Evolutionary conservation across 75 land plant species (phyloP), one percentile per base, ranked within the genome.

Genomic region (Chamaecyparis obtusa): DNA sequence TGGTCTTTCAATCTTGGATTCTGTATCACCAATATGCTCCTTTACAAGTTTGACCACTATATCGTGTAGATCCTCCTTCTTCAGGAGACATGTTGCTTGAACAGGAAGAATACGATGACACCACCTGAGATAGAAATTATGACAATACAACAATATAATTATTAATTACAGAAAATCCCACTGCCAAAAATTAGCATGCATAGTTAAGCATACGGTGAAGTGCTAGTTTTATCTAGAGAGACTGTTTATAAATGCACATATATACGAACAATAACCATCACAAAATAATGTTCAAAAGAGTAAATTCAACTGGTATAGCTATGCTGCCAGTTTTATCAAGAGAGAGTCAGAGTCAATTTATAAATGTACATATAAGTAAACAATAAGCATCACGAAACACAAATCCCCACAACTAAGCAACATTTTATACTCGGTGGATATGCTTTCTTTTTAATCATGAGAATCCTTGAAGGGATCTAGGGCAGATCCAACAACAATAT

Each of bases 91-190:
- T 35, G 98, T 96, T 79, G 94, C 93, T 85, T 95, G 98, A 76
- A 96, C 89, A 64, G 98, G 98, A 85, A 95, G 91, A 56, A 96
- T 95, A 41, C 95, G 93, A 86, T 95, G 94, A 84, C 97, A 96
- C 98, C 98, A 96, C 19, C 98, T 96, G 93, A 87, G 85, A 69
- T 46, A 83, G 83, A 41, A 72, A 72, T 14, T 32, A 10, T 72
- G 35, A 72, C 13, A 72, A 32, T 32, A 72, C 14, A 72, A 15
- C 11, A 33, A 72, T 33, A 32, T 9, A 33, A 72, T 33, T 10
- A 33, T 33, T 72, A 72, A 72, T 24, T 60, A 21, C 76, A 33
- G 32, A 72, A 72, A 32, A 72, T 10, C 76, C 33, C 3, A 72
- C 10, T 72, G 36, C 15, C 36, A 32, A 72, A 32, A 72, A 72